These are phyloP conservation scores for Pseudocercospora ulei DNA, from an alignment of 2,329 filamentous ascomycete genomes.

Conservation along the genomic window DNA sequence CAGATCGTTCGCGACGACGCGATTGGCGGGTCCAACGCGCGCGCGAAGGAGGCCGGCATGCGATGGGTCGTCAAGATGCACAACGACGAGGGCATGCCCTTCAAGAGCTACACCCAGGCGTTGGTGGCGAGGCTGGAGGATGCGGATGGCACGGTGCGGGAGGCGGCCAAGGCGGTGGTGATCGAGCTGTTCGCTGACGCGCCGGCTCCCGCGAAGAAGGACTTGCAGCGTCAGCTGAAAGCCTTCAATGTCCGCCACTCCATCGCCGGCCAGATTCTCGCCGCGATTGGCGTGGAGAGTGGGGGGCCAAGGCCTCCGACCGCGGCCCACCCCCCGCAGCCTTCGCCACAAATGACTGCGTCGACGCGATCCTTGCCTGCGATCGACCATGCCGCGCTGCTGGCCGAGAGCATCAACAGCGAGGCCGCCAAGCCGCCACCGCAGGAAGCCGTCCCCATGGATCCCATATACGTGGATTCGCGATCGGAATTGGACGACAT, in stretches of 20 bases:
- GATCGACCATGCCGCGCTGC: constrained; percentile 39
- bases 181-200: constrained; percentile 79
- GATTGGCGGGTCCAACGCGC: constrained; percentile 67
- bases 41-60: constrained; percentile 76
- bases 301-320: constrained; percentile 23
- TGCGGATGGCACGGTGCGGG: constrained; percentile 76
- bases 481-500: constrained; percentile 79
- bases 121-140: constrained; percentile 84
- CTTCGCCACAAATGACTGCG: constrained; percentile 32
- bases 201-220: constrained; percentile 72
- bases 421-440: constrained; percentile 52
- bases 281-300: constrained; percentile 53
- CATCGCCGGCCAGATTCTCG: constrained; percentile 71
- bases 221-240: constrained; percentile 77
- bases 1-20: constrained; percentile 66
- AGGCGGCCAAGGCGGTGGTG: constrained; percentile 70
- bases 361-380: constrained; percentile 39
- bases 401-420: constrained; percentile 38
- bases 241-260: constrained; percentile 76
- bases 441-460: constrained; percentile 57
- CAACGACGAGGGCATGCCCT: constrained; percentile 65
- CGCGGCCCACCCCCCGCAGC: constrained; percentile 23
- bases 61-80: constrained; percentile 83
- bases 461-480: constrained; percentile 75
- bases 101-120: constrained; percentile 69